These are phyloP conservation scores for Naganishia onofrii DNA, from an alignment of 768 basidiomycete genomes.

Conservation along the genomic window DNA sequence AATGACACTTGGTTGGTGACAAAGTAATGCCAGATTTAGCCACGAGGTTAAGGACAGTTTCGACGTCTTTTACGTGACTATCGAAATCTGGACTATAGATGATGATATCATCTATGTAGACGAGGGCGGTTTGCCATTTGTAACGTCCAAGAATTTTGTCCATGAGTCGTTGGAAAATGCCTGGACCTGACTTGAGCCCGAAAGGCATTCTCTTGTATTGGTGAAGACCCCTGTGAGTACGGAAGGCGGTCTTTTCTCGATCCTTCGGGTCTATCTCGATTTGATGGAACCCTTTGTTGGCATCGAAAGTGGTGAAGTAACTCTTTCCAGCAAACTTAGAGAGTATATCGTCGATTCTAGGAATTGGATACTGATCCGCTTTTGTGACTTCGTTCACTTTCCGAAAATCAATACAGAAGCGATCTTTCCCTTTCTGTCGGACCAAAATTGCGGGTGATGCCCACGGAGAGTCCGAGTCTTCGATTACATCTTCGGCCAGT, in stretches of 20 bases:
- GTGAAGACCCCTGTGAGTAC: conserved; percentile 7
- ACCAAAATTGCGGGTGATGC: conserved; percentile 29
- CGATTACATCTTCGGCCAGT: conserved; percentile 28
- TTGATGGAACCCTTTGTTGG: conserved; percentile 24
- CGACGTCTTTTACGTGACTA: conserved; percentile 43
- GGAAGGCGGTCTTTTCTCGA: conserved; percentile 25
- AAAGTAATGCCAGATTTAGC: background rate
- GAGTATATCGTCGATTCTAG: conserved; percentile 25
- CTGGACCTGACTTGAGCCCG: conserved; percentile 9
- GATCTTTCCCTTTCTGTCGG: conserved; percentile 30
- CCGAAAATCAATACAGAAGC: conserved; percentile 29
- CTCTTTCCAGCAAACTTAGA: conserved; percentile 15
- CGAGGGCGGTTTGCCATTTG: conserved; percentile 7
- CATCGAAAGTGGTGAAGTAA: conserved; percentile 28
- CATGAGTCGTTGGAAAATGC: conserved; percentile 22
- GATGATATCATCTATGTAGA: conserved; percentile 25
- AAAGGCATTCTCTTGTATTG: conserved; percentile 21
- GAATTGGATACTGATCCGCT: conserved; percentile 31
- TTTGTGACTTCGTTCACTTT: conserved; percentile 28
- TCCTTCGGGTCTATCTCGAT: conserved; percentile 16
- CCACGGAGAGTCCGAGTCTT: conserved; percentile 32
- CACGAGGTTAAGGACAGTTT: background rate
- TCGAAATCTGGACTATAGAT: conserved; percentile 5
- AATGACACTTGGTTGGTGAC: conserved; percentile 10
- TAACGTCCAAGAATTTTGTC: background rate